These are phyloP conservation scores for Macrophomina tecta DNA, from an alignment of 2,329 filamentous ascomycete genomes.

Conservation along the genomic window DNA sequence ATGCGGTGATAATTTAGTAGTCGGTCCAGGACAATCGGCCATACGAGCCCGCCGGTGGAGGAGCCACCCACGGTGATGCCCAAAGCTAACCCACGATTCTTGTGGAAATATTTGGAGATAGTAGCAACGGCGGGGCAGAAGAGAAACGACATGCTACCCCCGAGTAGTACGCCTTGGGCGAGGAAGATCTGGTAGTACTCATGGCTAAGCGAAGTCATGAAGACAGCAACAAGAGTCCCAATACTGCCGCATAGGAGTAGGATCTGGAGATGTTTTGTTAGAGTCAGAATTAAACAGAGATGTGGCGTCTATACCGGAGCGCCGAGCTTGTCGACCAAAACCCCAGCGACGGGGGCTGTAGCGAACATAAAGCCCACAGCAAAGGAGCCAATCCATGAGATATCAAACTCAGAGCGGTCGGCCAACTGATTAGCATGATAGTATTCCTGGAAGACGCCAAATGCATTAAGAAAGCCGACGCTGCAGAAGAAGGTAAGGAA, in stretches of 20 bases:
- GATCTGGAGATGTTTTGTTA: not conserved
- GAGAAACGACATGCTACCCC: conserved; percentile 49
- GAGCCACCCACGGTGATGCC: conserved; percentile 49
- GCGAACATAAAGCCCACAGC: not conserved
- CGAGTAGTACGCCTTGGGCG: conserved; percentile 49
- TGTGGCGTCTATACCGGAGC: not conserved
- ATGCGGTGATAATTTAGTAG: conserved; percentile 55
- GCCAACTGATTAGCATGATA: conserved; percentile 37
- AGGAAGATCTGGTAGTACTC: conserved; percentile 44
- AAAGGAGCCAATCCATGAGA: conserved; percentile 9
- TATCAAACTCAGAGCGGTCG: not conserved
- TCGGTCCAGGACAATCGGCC: conserved; percentile 52
- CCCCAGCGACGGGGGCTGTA: not conserved
- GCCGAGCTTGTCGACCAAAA: not conserved
- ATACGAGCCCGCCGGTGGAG: conserved; percentile 49
- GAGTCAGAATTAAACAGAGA: not conserved
- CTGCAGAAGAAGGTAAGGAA: conserved; percentile 4
- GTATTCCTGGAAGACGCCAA: conserved; percentile 44
- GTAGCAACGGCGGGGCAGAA: conserved; percentile 48
- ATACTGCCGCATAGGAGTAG: not conserved
- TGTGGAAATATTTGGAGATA: conserved; percentile 51
- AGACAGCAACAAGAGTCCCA: not conserved
- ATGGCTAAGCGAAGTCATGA: conserved; percentile 2
- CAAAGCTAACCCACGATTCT: conserved; percentile 47
- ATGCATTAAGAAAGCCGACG: conserved; percentile 30